Conservation (phyloP, 2,329 filamentous ascomycete species). For the Apiospora aurea region DNA sequence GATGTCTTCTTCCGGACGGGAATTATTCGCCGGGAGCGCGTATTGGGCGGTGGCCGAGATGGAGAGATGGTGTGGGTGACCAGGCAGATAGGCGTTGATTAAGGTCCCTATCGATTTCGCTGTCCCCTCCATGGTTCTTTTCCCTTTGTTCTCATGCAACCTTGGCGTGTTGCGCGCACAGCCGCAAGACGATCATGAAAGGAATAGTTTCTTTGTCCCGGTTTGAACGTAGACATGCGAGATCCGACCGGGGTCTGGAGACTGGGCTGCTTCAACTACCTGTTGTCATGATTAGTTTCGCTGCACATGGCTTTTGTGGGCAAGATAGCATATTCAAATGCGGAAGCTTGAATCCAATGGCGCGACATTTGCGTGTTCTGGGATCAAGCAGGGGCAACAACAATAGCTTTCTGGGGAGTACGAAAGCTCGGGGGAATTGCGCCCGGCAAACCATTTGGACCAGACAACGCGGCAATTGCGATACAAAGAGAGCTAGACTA, state of each 20-base stretch:
- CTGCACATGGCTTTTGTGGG: background rate
- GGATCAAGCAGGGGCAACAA: background rate
- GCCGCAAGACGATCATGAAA: conserved; percentile 40
- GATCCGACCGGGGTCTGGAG: background rate
- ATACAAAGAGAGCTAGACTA: background rate
- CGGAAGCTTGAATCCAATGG: background rate
- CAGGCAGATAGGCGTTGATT: conserved; percentile 59
- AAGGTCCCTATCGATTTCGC: conserved; percentile 62
- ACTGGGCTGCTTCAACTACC: conserved; percentile 8
- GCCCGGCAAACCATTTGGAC: background rate
- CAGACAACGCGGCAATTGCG: background rate
- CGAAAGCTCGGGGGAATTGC: background rate
- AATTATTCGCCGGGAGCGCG: conserved; percentile 48
- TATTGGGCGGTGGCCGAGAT: conserved; percentile 57
- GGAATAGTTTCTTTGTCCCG: conserved; percentile 22
- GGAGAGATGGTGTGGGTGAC: conserved; percentile 61
- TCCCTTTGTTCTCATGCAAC: conserved; percentile 43
- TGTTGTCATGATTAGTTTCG: background rate
- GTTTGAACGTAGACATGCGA: conserved; percentile 25
- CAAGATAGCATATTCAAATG: conserved; percentile 2
- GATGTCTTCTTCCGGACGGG: conserved; percentile 57
- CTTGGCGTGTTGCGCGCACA: conserved; percentile 41
- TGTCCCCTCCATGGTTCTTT: conserved; percentile 61
- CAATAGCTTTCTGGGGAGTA: background rate
- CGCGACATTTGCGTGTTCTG: conserved; percentile 7